These are phyloP conservation scores for Exidia glandulosa DNA, from an alignment of 768 basidiomycete species.

Conservation along the genomic window DNA sequence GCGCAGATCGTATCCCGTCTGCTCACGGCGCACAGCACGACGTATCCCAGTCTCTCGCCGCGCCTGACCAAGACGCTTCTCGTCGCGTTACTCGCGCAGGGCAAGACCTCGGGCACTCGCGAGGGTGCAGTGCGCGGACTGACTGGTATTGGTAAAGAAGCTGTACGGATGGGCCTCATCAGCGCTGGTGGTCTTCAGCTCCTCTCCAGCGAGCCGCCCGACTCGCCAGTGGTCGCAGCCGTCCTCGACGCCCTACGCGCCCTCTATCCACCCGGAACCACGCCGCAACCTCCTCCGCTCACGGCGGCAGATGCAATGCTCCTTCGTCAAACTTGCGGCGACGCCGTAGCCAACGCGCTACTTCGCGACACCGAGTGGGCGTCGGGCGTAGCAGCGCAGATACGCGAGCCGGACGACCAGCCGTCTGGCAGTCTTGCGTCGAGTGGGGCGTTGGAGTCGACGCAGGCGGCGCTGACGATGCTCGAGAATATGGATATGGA, in stretches of 20 bases:
- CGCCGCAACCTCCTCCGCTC: slow-evolving; percentile 47
- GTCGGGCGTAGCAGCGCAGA: too few relatives aligned
- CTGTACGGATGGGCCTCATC: slow-evolving; percentile 69
- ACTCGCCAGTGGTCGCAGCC: slow-evolving; percentile 38
- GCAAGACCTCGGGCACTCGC: slow-evolving; percentile 67
- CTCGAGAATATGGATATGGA: not conserved
- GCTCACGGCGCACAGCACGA: slow-evolving; percentile 72
- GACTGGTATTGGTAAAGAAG: slow-evolving; percentile 75
- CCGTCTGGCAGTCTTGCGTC: not conserved
- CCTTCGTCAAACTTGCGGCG: slow-evolving; percentile 46
- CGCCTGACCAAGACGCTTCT: slow-evolving; percentile 92
- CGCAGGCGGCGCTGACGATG: not conserved
- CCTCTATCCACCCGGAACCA: slow-evolving; percentile 43
- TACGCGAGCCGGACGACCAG: too few relatives aligned
- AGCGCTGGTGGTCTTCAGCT: slow-evolving; percentile 71
- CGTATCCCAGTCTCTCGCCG: slow-evolving; percentile 76
- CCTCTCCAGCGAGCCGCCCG: slow-evolving; percentile 46
- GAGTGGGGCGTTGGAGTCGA: not conserved
- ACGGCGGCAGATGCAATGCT: slow-evolving; percentile 35
- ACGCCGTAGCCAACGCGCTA: slow-evolving; percentile 47
- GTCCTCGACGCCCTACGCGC: slow-evolving; percentile 59
- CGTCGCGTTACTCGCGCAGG: slow-evolving; percentile 64
- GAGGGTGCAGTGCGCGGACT: slow-evolving; percentile 87
- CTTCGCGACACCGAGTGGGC: too few relatives aligned
- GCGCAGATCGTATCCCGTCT: slow-evolving; percentile 77